Percentiles rank a stretch among this genome's conserved stretches.
phyloP scores from a whole-genome alignment of 139 green algal species.

The Eudorina sp. region DNA sequence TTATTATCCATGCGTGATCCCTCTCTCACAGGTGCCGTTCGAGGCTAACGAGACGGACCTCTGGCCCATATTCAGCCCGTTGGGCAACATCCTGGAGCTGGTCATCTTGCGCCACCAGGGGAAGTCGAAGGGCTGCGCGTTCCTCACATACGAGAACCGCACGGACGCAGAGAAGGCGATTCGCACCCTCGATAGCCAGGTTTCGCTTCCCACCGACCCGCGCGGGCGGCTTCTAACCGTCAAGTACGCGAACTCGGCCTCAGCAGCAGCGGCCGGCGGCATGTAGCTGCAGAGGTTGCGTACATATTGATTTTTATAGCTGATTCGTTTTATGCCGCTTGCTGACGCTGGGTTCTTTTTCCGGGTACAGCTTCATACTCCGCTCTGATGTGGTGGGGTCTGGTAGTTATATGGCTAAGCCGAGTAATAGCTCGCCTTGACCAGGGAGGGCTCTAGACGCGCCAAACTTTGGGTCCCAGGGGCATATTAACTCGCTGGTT shows the following conservation, averaged over 20 bases:
- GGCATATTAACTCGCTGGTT: no score
- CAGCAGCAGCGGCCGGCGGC: neutral
- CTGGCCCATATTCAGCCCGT: conserved; percentile 64
- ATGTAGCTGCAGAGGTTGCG: conserved; percentile 15
- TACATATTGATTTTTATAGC: conserved; percentile 25
- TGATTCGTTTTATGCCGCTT: conserved; percentile 17
- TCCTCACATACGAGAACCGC: conserved; percentile 68
- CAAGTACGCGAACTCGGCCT: conserved; percentile 55
- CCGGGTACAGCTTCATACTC: neutral
- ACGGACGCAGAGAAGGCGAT: conserved; percentile 61
- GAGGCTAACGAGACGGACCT: conserved; percentile 69
- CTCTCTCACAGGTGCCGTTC: conserved; percentile 57
- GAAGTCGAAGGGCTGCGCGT: conserved; percentile 65
- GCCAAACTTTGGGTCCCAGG: neutral
- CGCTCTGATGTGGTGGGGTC: neutral
- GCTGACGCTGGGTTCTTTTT: conserved; percentile 8
- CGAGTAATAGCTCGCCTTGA: neutral
- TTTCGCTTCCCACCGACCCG: conserved; percentile 55
- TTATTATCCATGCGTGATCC: neutral
- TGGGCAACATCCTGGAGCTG: conserved; percentile 72
- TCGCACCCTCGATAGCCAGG: conserved; percentile 54
- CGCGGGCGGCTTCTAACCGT: conserved; percentile 59
- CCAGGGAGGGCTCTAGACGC: neutral
- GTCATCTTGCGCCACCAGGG: conserved; percentile 64
- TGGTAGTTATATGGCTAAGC: neutral